A percentile compares a stretch with the other conserved stretches of the same genome.
phyloP scores from a whole-genome alignment of 2,329 filamentous ascomycete species.

The Phialophora verrucosa region DNA sequence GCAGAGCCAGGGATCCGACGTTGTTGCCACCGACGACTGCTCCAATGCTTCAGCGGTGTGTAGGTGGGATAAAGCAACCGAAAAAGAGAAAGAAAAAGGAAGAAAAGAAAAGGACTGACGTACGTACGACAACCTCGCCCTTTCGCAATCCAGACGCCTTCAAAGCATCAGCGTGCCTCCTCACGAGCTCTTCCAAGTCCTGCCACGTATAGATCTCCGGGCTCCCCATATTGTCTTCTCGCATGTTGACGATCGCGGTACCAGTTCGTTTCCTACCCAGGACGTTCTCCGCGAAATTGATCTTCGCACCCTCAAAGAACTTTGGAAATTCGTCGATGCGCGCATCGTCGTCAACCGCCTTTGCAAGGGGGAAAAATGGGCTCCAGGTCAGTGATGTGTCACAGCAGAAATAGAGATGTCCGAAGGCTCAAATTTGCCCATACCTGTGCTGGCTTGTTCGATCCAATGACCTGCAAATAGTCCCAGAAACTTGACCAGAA shows the following conservation, averaged over 20 bases:
- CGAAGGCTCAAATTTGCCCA: too few relatives aligned
- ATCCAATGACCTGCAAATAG: constrained; percentile 42
- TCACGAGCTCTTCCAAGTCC: constrained; percentile 46
- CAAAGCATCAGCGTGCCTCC: constrained; percentile 47
- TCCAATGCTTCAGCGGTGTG: not conserved
- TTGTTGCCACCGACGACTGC: constrained; percentile 17
- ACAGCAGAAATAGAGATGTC: too few relatives aligned
- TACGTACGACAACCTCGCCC: constrained; percentile 46
- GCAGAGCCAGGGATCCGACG: constrained; percentile 43
- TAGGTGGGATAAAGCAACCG: too few relatives aligned
- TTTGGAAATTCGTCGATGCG: constrained; percentile 47
- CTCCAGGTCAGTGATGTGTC: too few relatives aligned
- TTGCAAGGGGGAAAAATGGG: too few relatives aligned
- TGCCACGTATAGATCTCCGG: constrained; percentile 47
- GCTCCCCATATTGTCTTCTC: constrained; percentile 42
- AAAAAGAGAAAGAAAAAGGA: too few relatives aligned
- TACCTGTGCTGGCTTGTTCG: constrained; percentile 27
- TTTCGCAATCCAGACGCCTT: constrained; percentile 45
- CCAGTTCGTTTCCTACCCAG: not conserved
- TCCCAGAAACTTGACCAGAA: constrained; percentile 51
- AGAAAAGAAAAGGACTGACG: too few relatives aligned
- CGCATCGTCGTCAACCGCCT: constrained; percentile 46
- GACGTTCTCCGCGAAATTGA: constrained; percentile 47
- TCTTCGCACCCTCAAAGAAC: constrained; percentile 46
- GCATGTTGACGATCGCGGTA: constrained; percentile 18